Evolutionary conservation across 306 rosid genomes (phyloP).

Genomic region (Cucurbita moschata): DNA sequence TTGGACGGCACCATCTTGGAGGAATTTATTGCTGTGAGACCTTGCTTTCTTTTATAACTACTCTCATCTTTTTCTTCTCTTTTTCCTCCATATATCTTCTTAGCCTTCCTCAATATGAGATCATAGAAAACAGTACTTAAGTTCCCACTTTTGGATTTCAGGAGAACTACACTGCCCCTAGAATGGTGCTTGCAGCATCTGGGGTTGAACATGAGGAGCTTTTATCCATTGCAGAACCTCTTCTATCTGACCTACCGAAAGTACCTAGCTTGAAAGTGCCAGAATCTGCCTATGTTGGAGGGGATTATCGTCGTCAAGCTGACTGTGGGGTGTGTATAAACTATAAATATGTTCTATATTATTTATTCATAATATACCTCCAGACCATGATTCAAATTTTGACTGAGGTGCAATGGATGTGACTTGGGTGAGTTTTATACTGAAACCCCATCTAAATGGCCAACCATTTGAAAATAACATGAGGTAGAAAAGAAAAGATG

Average conservation of each 20-base stretch:
- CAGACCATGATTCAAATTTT: not conserved
- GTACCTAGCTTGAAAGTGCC: constrained; percentile 43
- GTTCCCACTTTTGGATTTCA: constrained; percentile 20
- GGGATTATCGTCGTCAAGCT: constrained; percentile 82
- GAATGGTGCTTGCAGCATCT: constrained; percentile 89
- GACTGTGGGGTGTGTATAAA: constrained; percentile 47
- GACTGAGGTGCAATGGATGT: not conserved
- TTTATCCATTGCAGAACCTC: constrained; percentile 71
- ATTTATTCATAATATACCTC: not conserved
- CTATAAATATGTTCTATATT: not conserved
- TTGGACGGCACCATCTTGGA: constrained; percentile 54
- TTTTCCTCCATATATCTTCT: not conserved
- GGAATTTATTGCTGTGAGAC: constrained; percentile 73
- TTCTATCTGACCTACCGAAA: constrained; percentile 69
- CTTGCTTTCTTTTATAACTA: constrained; percentile 12
- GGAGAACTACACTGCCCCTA: constrained; percentile 94
- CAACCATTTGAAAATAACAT: not conserved
- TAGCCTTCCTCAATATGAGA: not conserved
- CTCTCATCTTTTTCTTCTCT: no score
- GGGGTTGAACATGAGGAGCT: constrained; percentile 90
- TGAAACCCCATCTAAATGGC: not conserved
- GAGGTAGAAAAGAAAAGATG: not conserved
- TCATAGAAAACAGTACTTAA: not conserved
- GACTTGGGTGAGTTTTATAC: not conserved
- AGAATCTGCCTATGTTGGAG: constrained; percentile 71